phyloP scores from a whole-genome alignment of 306 rosid genomes.

The barrel medic (Medicago truncatula) region DNA sequence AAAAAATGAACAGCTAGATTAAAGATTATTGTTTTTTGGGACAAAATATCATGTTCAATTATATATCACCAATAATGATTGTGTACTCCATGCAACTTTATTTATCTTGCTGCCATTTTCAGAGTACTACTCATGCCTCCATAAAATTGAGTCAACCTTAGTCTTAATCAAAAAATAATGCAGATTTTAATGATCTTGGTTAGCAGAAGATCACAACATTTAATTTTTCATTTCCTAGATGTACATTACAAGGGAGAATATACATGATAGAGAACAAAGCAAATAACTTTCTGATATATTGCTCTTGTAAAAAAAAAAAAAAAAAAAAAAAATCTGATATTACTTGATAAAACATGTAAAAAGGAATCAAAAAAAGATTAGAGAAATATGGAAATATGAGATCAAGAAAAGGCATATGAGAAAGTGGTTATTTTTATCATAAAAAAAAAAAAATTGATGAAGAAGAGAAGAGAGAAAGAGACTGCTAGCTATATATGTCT shows the following conservation, averaged over 20 bases:
- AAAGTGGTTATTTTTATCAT: slow-evolving; percentile 3
- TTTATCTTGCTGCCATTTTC: not conserved
- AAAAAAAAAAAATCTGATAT: no score
- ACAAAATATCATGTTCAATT: not conserved
- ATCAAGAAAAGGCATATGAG: not conserved
- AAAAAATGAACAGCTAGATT: not conserved
- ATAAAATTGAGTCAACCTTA: not conserved
- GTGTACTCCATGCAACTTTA: not conserved
- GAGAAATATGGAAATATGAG: not conserved
- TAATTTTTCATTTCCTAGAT: slow-evolving; percentile 3
- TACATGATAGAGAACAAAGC: not conserved
- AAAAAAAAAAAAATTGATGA: slow-evolving; percentile 23
- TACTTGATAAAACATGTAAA: not conserved
- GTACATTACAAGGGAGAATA: not conserved
- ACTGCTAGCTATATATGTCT: slow-evolving; percentile 39
- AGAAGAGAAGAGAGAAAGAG: slow-evolving; percentile 46
- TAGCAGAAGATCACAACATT: not conserved
- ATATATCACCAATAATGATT: not conserved
- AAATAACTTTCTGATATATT: not conserved
- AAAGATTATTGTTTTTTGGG: not conserved
- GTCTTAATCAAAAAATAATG: not conserved
- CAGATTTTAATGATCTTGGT: not conserved
- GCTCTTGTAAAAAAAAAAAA: no score
- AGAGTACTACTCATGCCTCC: not conserved
- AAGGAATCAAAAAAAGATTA: not conserved